Percentiles rank a stretch among this genome's conserved stretches.
Conservation (phyloP, 495 filamentous ascomycete species). For the Letharia lupina region DNA sequence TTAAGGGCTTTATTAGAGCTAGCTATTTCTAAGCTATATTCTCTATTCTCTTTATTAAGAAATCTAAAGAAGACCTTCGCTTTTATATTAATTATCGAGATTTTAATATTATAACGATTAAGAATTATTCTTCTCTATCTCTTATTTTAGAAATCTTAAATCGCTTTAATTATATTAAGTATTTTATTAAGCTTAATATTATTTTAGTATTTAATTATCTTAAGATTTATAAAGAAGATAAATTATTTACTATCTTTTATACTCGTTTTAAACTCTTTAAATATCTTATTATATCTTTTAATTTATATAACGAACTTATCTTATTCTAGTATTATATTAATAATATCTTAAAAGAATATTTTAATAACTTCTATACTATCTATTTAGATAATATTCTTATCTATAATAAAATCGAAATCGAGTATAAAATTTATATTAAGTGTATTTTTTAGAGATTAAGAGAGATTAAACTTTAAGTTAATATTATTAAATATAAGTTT, state of each 20-base stretch:
- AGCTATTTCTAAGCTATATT: background rate
- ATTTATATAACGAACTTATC: slow-evolving; percentile 21
- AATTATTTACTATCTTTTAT: slow-evolving; percentile 34
- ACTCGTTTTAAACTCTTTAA: slow-evolving; percentile 29
- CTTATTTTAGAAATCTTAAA: slow-evolving; percentile 36
- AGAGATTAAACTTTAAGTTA: slow-evolving; percentile 13
- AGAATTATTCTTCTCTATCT: slow-evolving; percentile 37
- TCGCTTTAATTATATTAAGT: slow-evolving; percentile 23
- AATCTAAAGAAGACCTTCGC: background rate
- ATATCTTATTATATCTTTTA: slow-evolving; percentile 28
- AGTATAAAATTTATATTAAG: slow-evolving; percentile 17
- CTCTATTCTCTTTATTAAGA: background rate
- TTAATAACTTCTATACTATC: background rate
- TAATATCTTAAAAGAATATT: slow-evolving; percentile 13
- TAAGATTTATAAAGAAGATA: slow-evolving; percentile 25
- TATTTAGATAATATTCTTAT: slow-evolving; percentile 22
- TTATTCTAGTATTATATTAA: slow-evolving; percentile 32
- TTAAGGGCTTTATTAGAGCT: background rate
- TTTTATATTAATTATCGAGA: slow-evolving; percentile 33
- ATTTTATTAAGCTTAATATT: slow-evolving; percentile 39
- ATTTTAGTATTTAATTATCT: slow-evolving; percentile 3
- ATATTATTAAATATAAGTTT: slow-evolving; percentile 30
- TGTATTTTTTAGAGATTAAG: slow-evolving; percentile 17
- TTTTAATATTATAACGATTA: slow-evolving; percentile 37
- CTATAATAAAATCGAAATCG: slow-evolving; percentile 13